phyloP scores from a whole-genome alignment of 345 rosid genomes.

The Lepidium sativum region DNA sequence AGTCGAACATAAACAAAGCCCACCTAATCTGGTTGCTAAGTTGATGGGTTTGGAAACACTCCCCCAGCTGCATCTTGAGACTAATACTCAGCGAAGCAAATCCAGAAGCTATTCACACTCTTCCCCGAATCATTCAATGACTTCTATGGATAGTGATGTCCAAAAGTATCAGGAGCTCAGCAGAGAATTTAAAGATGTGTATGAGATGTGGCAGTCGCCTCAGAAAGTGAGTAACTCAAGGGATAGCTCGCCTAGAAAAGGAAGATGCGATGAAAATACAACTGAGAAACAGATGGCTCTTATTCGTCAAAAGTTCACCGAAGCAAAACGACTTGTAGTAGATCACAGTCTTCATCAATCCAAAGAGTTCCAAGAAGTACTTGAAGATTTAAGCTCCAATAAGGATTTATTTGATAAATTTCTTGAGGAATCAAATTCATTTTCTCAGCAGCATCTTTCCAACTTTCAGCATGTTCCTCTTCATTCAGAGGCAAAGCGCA shows the following conservation, averaged over 20 bases:
- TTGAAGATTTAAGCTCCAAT: constrained; percentile 70
- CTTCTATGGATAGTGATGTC: constrained; percentile 38
- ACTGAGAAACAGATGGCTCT: constrained; percentile 69
- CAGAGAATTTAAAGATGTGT: constrained; percentile 48
- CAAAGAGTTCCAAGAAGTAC: constrained; percentile 75
- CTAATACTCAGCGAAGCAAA: constrained; percentile 40
- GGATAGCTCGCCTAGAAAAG: constrained; percentile 44
- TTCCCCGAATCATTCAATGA: constrained; percentile 44
- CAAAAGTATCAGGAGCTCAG: constrained; percentile 42
- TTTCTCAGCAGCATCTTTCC: constrained; percentile 18
- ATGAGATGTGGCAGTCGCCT: constrained; percentile 58
- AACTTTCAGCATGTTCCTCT: constrained; percentile 48
- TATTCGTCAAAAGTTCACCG: constrained; percentile 76
- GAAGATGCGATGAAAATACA: constrained; percentile 27
- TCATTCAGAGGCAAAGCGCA: constrained; percentile 66
- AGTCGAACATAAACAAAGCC: constrained; percentile 40
- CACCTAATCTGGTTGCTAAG: constrained; percentile 84
- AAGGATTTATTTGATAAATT: constrained; percentile 65
- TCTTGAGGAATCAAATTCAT: constrained; percentile 71
- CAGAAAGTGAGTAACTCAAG: constrained; percentile 33
- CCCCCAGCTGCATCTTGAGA: constrained; percentile 45
- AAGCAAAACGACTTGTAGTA: constrained; percentile 72
- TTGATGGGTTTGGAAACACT: constrained; percentile 94
- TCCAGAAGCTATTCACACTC: constrained; percentile 46
- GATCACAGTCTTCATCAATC: constrained; percentile 77